phyloP scores from a whole-genome alignment of 106 monocot genomes.

The Dendrobium nobile region DNA sequence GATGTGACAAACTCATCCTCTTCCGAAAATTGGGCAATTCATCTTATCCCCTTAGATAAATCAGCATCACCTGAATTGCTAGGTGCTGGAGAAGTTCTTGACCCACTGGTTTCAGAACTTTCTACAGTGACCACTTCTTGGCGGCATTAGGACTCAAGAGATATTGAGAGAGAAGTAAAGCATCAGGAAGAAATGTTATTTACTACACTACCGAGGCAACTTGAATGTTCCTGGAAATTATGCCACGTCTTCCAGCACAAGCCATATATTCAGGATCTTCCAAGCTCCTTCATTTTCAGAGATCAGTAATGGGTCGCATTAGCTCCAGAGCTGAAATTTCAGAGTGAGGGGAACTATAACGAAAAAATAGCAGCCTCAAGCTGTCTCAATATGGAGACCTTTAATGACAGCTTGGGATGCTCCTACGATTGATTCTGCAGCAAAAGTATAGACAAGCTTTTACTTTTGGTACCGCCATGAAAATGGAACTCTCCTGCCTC shows the following conservation, averaged over 20 bases:
- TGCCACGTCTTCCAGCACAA: too few relatives aligned
- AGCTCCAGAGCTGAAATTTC: not conserved
- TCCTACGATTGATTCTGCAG: not conserved
- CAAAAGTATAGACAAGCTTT: conserved; percentile 8
- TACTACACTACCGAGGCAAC: not conserved
- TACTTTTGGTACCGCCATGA: conserved; percentile 7
- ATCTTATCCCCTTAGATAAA: conserved; percentile 1
- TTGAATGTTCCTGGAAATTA: conserved; percentile 2
- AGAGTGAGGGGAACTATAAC: not conserved
- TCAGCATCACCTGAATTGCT: conserved; percentile 8
- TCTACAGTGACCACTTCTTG: conserved; percentile 3
- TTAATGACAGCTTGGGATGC: not conserved
- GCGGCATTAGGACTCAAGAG: not conserved
- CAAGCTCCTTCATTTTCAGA: conserved; percentile 6
- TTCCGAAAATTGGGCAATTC: conserved; percentile 3
- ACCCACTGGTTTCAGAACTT: conserved; percentile 6
- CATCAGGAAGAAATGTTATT: not conserved
- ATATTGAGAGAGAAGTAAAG: conserved; percentile 8
- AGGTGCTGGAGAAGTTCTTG: not conserved
- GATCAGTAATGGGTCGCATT: not conserved
- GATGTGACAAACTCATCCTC: not conserved
- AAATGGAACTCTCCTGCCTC: not conserved
- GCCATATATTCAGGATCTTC: conserved; percentile 2
- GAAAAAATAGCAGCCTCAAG: conserved; percentile 9
- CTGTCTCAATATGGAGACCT: conserved; percentile 5